phyloP scores from a whole-genome alignment of 768 basidiomycete genomes.

The Kwoniella sp. region DNA sequence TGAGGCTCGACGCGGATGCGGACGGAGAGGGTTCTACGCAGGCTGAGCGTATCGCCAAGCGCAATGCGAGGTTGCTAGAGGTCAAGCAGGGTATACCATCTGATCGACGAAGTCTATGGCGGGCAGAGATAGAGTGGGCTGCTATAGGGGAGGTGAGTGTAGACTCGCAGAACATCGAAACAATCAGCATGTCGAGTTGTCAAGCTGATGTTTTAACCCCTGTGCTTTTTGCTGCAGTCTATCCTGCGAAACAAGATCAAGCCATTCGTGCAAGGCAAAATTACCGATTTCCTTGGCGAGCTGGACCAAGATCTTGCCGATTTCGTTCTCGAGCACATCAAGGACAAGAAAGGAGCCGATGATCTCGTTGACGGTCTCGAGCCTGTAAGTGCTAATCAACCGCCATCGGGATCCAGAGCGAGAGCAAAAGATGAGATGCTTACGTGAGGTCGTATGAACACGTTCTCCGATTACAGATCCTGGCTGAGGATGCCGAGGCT shows the following conservation, averaged over 20 bases:
- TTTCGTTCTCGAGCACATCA: slow-evolving; percentile 89
- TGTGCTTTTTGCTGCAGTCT: slow-evolving; percentile 58
- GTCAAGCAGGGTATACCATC: slow-evolving; percentile 73
- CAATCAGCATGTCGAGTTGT: background rate
- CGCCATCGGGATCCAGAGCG: too few species aligned
- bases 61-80: slow-evolving; percentile 76
- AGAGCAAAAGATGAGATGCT: too few species aligned
- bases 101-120: slow-evolving; percentile 65
- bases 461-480: slow-evolving; percentile 64
- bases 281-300: slow-evolving; percentile 86
- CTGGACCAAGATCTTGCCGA: slow-evolving; percentile 91
- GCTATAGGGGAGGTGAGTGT: slow-evolving; percentile 77
- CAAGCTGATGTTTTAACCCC: too few species aligned
- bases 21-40: slow-evolving; percentile 37
- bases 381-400: slow-evolving; percentile 65
- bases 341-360: slow-evolving; percentile 81
- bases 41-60: slow-evolving; percentile 76
- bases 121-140: slow-evolving; percentile 71
- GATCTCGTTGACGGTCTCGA: slow-evolving; percentile 88
- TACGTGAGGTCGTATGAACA: background rate
- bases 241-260: slow-evolving; percentile 79
- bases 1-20: slow-evolving; percentile 69
- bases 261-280: slow-evolving; percentile 76
- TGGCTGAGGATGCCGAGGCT: slow-evolving; percentile 86
- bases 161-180: background rate